These are phyloP conservation scores for Rhodocollybia butyracea DNA, from an alignment of 768 basidiomycete genomes.

Conservation along the genomic window DNA sequence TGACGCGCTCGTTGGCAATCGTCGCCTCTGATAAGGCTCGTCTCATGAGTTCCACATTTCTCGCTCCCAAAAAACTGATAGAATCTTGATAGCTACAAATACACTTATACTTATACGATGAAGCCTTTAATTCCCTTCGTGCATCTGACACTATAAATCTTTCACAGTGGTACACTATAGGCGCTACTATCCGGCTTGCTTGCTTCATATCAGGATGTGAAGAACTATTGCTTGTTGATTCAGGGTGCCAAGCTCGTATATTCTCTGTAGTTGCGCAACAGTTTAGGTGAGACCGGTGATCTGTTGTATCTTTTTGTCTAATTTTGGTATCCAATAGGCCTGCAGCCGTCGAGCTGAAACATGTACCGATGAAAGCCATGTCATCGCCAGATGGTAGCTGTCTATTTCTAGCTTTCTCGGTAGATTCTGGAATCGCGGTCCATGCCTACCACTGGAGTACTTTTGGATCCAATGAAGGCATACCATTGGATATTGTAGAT, in stretches of 20 bases:
- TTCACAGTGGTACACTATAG: conserved; percentile 36
- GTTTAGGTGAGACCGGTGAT: conserved; percentile 38
- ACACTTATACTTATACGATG: conserved; percentile 47
- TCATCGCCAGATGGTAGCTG: conserved; percentile 57
- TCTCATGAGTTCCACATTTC: neutral
- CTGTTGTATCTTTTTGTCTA: neutral
- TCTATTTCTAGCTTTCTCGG: conserved; percentile 31
- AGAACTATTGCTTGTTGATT: conserved; percentile 51
- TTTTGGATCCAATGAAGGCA: conserved; percentile 50
- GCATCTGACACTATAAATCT: conserved; percentile 38
- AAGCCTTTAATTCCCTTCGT: conserved; percentile 37
- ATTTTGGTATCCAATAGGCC: conserved; percentile 28
- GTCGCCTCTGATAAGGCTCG: conserved; percentile 40
- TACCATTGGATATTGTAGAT: conserved; percentile 25
- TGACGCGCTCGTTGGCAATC: conserved; percentile 43
- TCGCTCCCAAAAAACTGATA: neutral
- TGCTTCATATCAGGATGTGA: conserved; percentile 49
- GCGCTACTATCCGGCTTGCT: conserved; percentile 26
- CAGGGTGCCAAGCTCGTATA: conserved; percentile 38
- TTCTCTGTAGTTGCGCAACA: conserved; percentile 52
- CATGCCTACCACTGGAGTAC: conserved; percentile 53
- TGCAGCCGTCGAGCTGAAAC: conserved; percentile 36
- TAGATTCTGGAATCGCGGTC: conserved; percentile 17
- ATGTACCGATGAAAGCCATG: conserved; percentile 30
- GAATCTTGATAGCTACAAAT: conserved; percentile 26